Evolutionary conservation across 495 filamentous ascomycete species (phyloP).

Genomic region (Schizothecium vesticola): DNA sequence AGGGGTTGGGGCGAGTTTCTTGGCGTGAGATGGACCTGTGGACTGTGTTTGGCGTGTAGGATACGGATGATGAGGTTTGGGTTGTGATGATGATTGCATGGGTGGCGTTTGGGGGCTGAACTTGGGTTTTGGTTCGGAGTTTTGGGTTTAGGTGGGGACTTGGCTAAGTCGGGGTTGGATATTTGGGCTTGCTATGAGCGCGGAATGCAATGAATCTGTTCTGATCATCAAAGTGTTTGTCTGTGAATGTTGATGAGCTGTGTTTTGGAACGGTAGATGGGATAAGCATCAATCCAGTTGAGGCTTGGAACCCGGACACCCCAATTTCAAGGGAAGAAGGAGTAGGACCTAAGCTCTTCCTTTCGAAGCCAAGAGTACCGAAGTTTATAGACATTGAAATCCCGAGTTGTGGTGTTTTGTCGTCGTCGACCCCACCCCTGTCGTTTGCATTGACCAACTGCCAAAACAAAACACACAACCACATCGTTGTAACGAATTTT

Average conservation of each 20-base stretch:
- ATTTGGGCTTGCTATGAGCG: neutral
- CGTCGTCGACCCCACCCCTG: neutral
- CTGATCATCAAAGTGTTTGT: neutral
- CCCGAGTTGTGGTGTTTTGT: neutral
- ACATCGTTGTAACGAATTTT: slow-evolving; percentile 5
- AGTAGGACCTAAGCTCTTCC: neutral
- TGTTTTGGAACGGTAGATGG: neutral
- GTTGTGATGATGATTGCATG: neutral
- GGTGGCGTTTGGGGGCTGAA: slow-evolving; percentile 1
- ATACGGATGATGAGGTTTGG: neutral
- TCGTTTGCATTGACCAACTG: neutral
- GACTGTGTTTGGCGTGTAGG: neutral
- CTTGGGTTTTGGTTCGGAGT: slow-evolving; percentile 10
- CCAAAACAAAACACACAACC: neutral
- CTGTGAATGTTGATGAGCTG: neutral
- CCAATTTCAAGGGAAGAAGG: neutral
- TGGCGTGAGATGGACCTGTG: slow-evolving; percentile 27
- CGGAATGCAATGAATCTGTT: neutral
- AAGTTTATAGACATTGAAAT: neutral
- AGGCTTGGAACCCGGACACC: neutral
- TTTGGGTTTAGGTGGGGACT: slow-evolving; percentile 9
- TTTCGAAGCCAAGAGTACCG: neutral
- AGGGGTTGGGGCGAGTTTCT: slow-evolving; percentile 48
- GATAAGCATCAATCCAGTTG: neutral
- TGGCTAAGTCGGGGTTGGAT: neutral